Evolutionary conservation across 306 rosid species (phyloP).

Genomic region (Arachis stenosperma): DNA sequence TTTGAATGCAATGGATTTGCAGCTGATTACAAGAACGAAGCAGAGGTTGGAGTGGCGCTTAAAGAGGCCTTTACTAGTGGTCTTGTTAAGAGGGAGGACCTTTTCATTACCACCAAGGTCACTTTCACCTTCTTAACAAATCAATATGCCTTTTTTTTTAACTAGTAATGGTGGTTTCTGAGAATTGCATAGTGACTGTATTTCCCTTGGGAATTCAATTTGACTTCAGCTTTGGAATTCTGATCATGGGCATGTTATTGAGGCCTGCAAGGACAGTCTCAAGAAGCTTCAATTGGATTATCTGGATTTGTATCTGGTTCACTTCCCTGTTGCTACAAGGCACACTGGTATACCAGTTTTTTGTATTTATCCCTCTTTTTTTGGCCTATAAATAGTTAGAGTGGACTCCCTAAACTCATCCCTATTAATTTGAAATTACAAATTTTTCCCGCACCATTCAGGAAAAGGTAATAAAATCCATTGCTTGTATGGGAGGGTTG

Average conservation of each 20-base stretch:
- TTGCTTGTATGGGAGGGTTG: no score
- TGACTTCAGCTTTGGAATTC: conserved; percentile 93
- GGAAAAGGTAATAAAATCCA: no score
- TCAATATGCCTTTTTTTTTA: not conserved
- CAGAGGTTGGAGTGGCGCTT: conserved; percentile 85
- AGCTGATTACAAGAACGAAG: conserved; percentile 83
- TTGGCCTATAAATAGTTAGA: not conserved
- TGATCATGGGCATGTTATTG: conserved; percentile 88
- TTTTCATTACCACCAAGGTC: conserved; percentile 85
- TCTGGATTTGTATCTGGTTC: conserved; percentile 86
- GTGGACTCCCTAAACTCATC: no score
- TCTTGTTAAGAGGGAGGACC: conserved; percentile 87
- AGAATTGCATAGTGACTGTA: conserved; percentile 18
- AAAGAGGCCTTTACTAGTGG: conserved; percentile 69
- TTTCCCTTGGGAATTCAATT: conserved; percentile 30
- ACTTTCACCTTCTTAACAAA: conserved; percentile 36
- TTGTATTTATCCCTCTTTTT: conserved; percentile 5
- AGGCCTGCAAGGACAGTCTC: conserved; percentile 87
- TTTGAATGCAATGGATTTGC: conserved; percentile 35
- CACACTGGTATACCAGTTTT: conserved; percentile 63
- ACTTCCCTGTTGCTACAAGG: conserved; percentile 77
- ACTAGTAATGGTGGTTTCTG: not conserved
- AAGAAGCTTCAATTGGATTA: conserved; percentile 82
- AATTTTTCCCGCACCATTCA: no score
- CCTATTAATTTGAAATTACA: no score